Evolutionary conservation across 768 basidiomycete species (phyloP).

Genomic region (Hemileccinum impolitum): DNA sequence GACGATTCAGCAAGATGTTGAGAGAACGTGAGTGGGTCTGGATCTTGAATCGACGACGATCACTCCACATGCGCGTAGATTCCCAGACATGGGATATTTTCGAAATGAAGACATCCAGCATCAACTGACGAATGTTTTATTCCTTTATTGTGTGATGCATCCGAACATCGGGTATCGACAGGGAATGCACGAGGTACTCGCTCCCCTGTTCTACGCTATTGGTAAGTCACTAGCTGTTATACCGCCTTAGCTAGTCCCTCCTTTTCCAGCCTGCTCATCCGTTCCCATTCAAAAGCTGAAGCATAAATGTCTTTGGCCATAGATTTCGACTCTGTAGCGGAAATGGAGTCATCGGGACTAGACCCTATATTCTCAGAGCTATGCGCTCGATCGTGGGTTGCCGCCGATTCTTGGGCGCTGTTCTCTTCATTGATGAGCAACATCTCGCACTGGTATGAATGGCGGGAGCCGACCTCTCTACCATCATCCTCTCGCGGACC

Average conservation of each 20-base stretch:
- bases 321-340: slow-evolving; percentile 73
- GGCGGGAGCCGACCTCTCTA: slow-evolving; percentile 44
- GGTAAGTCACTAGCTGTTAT: slow-evolving; percentile 21
- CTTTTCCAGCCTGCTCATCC: slow-evolving; percentile 15
- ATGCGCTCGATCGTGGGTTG: slow-evolving; percentile 66
- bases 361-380: slow-evolving; percentile 50
- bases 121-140: slow-evolving; percentile 82
- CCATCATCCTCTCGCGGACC: slow-evolving; percentile 35
- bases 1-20: slow-evolving; percentile 91
- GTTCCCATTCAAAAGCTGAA: slow-evolving; percentile 23
- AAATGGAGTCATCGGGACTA: slow-evolving; percentile 26
- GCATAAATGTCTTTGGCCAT: slow-evolving; percentile 32
- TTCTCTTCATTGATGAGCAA: slow-evolving; percentile 79
- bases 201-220: slow-evolving; percentile 73
- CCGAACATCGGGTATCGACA: slow-evolving; percentile 90
- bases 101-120: slow-evolving; percentile 69
- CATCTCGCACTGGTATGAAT: slow-evolving; percentile 78
- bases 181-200: slow-evolving; percentile 98
- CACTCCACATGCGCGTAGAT: slow-evolving; percentile 46
- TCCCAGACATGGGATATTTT: slow-evolving; percentile 96
- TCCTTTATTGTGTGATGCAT: slow-evolving; percentile 76
- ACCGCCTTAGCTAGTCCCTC: slow-evolving; percentile 2
- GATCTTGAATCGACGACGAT: slow-evolving; percentile 1
- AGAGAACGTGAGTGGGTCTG: slow-evolving; percentile 73
- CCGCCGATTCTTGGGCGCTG: slow-evolving; percentile 85